These are phyloP conservation scores for Penicillium sp. DNA, from an alignment of 2,329 filamentous ascomycete genomes.

Conservation along the genomic window DNA sequence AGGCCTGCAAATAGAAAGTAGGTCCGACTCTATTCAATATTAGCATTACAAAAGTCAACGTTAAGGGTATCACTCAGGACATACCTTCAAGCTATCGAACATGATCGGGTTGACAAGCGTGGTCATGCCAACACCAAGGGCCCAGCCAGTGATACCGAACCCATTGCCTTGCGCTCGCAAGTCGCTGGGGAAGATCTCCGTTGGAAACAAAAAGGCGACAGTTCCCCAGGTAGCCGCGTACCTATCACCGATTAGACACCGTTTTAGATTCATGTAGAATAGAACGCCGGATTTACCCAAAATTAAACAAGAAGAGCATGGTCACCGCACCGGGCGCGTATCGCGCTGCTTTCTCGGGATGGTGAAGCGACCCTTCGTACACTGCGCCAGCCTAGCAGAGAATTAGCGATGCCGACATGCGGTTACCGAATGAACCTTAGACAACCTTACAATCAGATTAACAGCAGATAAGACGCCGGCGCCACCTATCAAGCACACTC, in stretches of 20 bases:
- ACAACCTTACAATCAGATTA: conserved; percentile 47
- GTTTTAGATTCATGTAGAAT: not conserved
- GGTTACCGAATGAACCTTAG: not conserved
- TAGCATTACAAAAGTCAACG: not conserved
- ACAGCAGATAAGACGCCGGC: conserved; percentile 49
- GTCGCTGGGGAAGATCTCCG: conserved; percentile 63
- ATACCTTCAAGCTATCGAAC: conserved; percentile 29
- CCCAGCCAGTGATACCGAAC: conserved; percentile 66
- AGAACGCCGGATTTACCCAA: conserved; percentile 25
- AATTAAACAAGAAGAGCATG: conserved; percentile 55
- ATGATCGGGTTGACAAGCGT: conserved; percentile 60
- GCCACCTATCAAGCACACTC: conserved; percentile 50
- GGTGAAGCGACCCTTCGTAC: conserved; percentile 50
- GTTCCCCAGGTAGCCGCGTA: conserved; percentile 61
- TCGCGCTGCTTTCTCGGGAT: conserved; percentile 43
- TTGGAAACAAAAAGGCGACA: conserved; percentile 59
- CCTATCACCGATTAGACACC: not conserved
- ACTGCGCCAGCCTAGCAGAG: conserved; percentile 46
- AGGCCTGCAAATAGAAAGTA: conserved; percentile 61
- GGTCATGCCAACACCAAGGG: conserved; percentile 63
- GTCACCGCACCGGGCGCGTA: conserved; percentile 55
- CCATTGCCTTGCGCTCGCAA: conserved; percentile 65
- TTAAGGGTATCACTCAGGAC: not conserved
- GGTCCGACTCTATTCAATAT: conserved; percentile 47
- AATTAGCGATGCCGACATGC: conserved; percentile 16